Evolutionary conservation across 2,329 filamentous ascomycete species (phyloP), one percentile per base, ranked within the genome.

Genomic region (Aureobasidium namibiae): DNA sequence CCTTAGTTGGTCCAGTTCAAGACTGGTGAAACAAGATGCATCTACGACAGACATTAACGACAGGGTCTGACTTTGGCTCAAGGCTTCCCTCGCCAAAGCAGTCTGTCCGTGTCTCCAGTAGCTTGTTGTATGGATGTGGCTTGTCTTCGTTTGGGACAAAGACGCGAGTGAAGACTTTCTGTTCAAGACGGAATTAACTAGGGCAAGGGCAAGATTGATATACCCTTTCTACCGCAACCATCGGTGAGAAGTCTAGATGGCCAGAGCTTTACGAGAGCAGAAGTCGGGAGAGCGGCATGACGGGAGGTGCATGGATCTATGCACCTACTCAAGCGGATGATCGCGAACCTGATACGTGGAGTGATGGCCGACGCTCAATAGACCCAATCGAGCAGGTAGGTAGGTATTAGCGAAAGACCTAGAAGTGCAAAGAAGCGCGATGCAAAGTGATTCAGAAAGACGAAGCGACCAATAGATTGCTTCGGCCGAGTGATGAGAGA

Each of bases 261-360:
- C 38, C 50, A 54, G 23, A 42, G 50, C 50, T 54, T 54, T 54
- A 42, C 16, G 26, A 54, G 18, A 39, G 23, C 14, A 38, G 48
- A 26, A 36, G 46, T 49, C 46, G 46, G 48, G 26, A 39, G 23
- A 36, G 31, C 50, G 50, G 50, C 39, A 52, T 33, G 18, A n/a
- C 50, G 50, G 50, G 23, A 54, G 36, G 29, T 21, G 50, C 36
- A 54, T 54, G 36, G 36, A 54, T 31, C 50, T 18, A 54, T 41
- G 36, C n/a, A 54, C 24, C 11, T 42, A 42, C 38, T 21, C 23
- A 54, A 16, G 50, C 26, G 38, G 36, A 54, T 54, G 16, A 39
- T 38, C 33, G 23, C 23, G n/a, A 42, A 54, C n/a, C 50, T 54
- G 50, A 42, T 42, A 54, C 36, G 38, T 54, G 50, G 50, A 38